Evolutionary conservation across 2,329 filamentous ascomycete species (phyloP), one percentile per base, ranked within the genome.

Genomic region (Cercospora nicotianae): DNA sequence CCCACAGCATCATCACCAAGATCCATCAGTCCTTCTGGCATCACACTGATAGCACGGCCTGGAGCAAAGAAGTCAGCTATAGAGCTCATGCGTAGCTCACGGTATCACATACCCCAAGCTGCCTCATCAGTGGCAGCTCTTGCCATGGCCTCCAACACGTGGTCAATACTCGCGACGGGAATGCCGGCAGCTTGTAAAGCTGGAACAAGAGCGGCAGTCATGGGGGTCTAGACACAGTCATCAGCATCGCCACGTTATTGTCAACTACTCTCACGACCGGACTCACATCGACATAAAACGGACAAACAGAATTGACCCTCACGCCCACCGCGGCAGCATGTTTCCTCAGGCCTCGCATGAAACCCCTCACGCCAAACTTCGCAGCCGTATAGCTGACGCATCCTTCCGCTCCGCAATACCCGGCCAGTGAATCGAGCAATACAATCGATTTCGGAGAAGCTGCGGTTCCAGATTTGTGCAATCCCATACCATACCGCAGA

Each of bases 211-310:
- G 60, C 60, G 9, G 60, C 20, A 8, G 60, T 63, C 60, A 63
- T 63, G 13, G 60, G 60, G 6, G 60, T 63, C 60, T 63, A 26
- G n/a, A 23, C 31, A 12, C 16, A n/a, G 1, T 61, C 16, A 55
- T 23, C 48, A 16, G 23, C 13, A 3, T 10, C 5, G 3, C 2
- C 23, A 7, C 7, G 30, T 9, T 5, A 12, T 33, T 10, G 9
- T 4, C 26, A 33, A 7, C 3, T 5, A 58, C 13, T 8, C 3
- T 3, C 16, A 5, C 26, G 16, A 8, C 13, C 16, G 2, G 5
- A 36, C 60, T 62, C 60, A 63, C 60, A 33, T 63, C 28, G 12
- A 63, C 60, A 36, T 63, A 63, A 23, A 63, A 63, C 16, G 60
- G 60, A 28, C 60, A 63, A n/a, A 63, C 60, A 3, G 60, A 63